A percentile compares a stretch with the other conserved stretches of the same genome.
Conservation (phyloP, 1,139 yeast species). For the Magnusiomyces suaveolens region DNA sequence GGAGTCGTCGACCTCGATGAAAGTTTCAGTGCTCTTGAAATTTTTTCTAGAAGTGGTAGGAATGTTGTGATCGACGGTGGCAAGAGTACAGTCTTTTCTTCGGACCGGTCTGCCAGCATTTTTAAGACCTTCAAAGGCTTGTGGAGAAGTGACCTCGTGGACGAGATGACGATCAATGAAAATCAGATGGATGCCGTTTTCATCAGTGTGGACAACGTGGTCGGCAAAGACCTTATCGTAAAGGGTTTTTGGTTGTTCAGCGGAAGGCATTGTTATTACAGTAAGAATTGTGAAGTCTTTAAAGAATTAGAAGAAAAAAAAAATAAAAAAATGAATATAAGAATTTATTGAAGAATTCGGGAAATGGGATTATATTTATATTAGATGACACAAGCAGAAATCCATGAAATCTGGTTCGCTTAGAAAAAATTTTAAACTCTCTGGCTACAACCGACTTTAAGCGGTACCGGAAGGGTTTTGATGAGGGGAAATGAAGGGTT, state of each 20-base stretch:
- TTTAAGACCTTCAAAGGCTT: constrained; percentile 90
- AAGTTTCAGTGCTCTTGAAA: constrained; percentile 66
- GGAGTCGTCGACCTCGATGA: constrained; percentile 84
- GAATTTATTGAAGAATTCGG: neutral
- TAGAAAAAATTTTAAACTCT: neutral
- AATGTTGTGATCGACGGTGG: constrained; percentile 95
- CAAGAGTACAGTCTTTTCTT: constrained; percentile 89
- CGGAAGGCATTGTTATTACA: constrained; percentile 21
- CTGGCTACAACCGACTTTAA: neutral
- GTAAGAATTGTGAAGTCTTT: neutral
- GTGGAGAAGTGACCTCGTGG: constrained; percentile 97
- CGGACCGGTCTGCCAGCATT: constrained; percentile 83
- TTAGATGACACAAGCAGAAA: neutral
- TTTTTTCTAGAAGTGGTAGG: constrained; percentile 79
- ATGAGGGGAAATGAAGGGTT: neutral
- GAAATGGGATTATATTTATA: neutral
- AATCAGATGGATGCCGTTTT: constrained; percentile 72
- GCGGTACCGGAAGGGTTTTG: neutral
- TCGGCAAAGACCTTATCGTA: constrained; percentile 95
- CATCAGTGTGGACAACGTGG: constrained; percentile 84
- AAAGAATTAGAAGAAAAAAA: neutral
- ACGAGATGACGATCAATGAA: constrained; percentile 95
- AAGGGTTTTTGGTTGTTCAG: constrained; percentile 41
- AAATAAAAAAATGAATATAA: neutral
- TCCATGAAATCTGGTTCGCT: neutral